Conservation (phyloP, 352 stramenopile species). For the Phytopythium oedochilum region DNA sequence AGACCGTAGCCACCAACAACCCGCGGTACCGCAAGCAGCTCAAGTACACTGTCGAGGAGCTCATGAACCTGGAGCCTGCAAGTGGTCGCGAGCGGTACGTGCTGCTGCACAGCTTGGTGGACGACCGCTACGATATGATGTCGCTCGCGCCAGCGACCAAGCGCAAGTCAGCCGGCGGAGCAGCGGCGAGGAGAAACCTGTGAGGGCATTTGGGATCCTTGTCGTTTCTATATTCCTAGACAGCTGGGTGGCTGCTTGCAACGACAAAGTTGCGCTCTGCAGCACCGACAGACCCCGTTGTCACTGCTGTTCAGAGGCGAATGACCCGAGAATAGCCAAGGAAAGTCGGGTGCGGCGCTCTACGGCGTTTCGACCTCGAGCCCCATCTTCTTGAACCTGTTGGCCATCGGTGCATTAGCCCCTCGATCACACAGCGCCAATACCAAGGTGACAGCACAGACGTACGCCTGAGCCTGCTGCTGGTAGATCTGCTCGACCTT, state of each 20-base stretch:
- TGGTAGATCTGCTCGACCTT: constrained; percentile 69
- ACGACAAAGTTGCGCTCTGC: background rate
- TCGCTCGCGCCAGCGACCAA: constrained; percentile 56
- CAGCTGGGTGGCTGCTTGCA: background rate
- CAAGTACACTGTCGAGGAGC: constrained; percentile 73
- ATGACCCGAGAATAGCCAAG: background rate
- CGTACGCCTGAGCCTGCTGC: constrained; percentile 64
- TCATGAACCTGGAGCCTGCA: constrained; percentile 48
- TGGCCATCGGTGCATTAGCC: constrained; percentile 1
- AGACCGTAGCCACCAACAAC: constrained; percentile 49
- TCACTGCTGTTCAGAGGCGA: too few relatives aligned
- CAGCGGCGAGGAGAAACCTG: constrained; percentile 1
- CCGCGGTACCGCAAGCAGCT: constrained; percentile 81
- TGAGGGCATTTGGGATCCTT: too few relatives aligned
- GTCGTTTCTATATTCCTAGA: constrained; percentile 4
- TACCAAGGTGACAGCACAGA: constrained; percentile 3
- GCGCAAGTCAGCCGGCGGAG: constrained; percentile 19
- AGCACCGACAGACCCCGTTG: background rate
- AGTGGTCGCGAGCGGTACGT: constrained; percentile 72
- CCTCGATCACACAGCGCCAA: background rate
- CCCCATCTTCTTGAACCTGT: constrained; percentile 67
- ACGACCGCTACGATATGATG: constrained; percentile 87
- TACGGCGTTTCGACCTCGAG: constrained; percentile 52
- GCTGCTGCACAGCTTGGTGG: constrained; percentile 75
- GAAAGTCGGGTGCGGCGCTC: background rate